Percentiles rank a stretch among this genome's conserved stretches.
phyloP scores from a whole-genome alignment of 1,284 basidiomycete species.

The Pholiota adiposa region DNA sequence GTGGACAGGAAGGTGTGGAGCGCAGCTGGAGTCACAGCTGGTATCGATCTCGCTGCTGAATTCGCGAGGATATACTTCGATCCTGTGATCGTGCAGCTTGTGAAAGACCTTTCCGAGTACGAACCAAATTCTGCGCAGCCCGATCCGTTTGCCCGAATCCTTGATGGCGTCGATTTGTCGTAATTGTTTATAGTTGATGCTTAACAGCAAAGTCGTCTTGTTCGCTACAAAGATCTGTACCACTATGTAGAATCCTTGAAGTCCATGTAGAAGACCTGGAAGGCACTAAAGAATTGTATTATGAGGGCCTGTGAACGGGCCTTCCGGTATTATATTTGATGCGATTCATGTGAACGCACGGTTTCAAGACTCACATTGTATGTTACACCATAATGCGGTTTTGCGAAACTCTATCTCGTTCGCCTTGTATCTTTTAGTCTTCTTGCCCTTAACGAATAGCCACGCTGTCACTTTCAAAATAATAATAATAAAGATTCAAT shows the following conservation, averaged over 20 bases:
- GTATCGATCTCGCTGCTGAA: constrained; percentile 31
- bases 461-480: constrained; percentile 31
- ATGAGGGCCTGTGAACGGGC: no score
- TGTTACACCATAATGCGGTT: no score
- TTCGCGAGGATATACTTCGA: constrained; percentile 28
- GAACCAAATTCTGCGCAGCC: constrained; percentile 27
- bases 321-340: no score
- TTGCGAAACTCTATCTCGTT: no score
- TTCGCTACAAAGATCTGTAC: no score
- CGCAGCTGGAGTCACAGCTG: constrained; percentile 27
- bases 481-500: not conserved
- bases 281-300: no score
- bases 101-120: constrained; percentile 24
- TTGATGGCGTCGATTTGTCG: not conserved
- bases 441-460: constrained; percentile 79
- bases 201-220: no score
- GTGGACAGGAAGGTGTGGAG: constrained; percentile 31
- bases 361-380: not conserved
- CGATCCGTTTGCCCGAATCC: constrained; percentile 18
- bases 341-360: no score
- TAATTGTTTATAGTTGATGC: no score
- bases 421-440: constrained; percentile 45
- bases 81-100: constrained; percentile 22
- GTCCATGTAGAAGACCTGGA: no score
- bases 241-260: no score